Evolutionary conservation across 495 filamentous ascomycete species (phyloP), one percentile per base, ranked within the genome.

Genomic region (Penicillium turbatum): DNA sequence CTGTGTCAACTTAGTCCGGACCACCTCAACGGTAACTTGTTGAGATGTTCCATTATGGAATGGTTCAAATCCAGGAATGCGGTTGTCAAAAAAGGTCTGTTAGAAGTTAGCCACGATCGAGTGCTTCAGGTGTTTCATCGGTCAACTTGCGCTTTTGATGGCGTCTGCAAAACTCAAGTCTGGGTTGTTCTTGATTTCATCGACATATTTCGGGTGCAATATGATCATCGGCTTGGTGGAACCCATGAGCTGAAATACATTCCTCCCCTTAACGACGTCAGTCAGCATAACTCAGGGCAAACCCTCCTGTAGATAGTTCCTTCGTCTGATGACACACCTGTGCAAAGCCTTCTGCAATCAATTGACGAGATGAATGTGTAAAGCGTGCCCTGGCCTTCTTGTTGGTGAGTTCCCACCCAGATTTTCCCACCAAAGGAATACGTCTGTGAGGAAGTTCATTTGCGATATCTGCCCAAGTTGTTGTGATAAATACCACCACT

Each of bases 1-100:
- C 49, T 77, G 77, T 9, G 78, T 82, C 16, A 82, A 54, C 47
- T 78, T 74, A 35, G 77, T 69, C 5, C 73, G 72, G 3, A 77
- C 72, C 10, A 63, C 43, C 34, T 75, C 57, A 15, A 70, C 46
- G 1, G 40, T 57, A 13, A 72, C 31, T 6, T 72, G 61, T 21
- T 65, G 56, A 9, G 68, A 55, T 1, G 59, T 64, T 13, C 53
- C 67, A 7, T 48, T 24, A 29, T 66, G 63, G 55, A 78, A 74
- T 6, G 71, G 63, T 29, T 80, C 73, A 43, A 82, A 78, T 0
- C 78, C 78, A 4, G 73, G 60, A 13, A 79, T 63, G 6, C 70
- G 66, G 3, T 66, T 61, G 6, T 57, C 54, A 49, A 68, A 80
- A 66, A 67, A 78, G 65, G 43, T 70, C 78, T 75, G 6, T 24